Evolutionary conservation across 2,329 filamentous ascomycete species (phyloP), one percentile per base, ranked within the genome.

Genomic region (Pseudomassariella vexata): DNA sequence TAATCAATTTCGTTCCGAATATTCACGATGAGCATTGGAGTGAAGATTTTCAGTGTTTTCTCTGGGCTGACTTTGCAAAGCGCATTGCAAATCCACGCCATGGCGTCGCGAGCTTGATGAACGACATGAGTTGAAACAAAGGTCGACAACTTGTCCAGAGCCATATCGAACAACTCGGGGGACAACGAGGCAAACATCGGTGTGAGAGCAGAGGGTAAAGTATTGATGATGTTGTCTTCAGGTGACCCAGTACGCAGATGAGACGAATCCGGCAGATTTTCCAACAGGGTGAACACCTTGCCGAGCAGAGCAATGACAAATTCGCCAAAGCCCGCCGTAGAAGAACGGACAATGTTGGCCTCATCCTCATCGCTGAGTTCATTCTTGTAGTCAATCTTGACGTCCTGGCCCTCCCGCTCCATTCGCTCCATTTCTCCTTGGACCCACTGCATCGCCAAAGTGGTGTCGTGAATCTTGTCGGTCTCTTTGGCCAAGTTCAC

Each of bases 51-150:
- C 30, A 98, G 68, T 1, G 92, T 88, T 63, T 95, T 95, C 54
- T 90, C 81, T 0, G 94, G 89, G 47, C 94, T 86, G 45, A 94
- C 87, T 61, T 96, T 96, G 70, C 92, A 95, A 16, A 98, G 70
- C 1, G 87, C 85, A 57, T 95, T 96, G 61, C 90, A 85, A 33
- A 96, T 96, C 72, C 95, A 98, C 2, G 94, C 92, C 84, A 98
- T 95, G 6, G 92, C 90, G 66, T 98, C 92, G 44, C 90, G 73
- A 32, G 92, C 90, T 60, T 96, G 92, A 49, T 98, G 89, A 12
- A 98, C 90, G 29, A 98, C 92, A 62, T 96, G 92, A 41, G 85
- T 85, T 2, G 85, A 82, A 17, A 95, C 84, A 55, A 98, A 98
- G 19, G 85, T 78, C 3, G 88, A 84, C 46, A 98, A 79, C 66